phyloP scores from a whole-genome alignment of 345 rosid genomes.

The Laguncularia racemosa region DNA sequence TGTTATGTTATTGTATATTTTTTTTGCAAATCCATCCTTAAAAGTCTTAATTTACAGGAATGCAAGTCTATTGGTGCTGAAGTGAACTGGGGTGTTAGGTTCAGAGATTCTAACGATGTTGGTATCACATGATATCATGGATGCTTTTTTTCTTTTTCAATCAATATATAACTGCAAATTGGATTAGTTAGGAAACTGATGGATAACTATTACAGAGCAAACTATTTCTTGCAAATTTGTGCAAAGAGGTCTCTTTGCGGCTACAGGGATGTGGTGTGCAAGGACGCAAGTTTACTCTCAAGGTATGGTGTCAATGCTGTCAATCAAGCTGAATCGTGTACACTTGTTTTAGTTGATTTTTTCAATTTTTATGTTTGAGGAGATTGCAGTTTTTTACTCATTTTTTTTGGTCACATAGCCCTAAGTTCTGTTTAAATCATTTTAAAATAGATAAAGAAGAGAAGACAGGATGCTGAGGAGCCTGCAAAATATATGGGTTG shows the following conservation, averaged over 20 bases:
- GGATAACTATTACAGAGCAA: conserved; percentile 39
- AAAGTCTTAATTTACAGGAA: conserved; percentile 43
- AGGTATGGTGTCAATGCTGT: conserved; percentile 25
- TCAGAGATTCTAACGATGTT: conserved; percentile 69
- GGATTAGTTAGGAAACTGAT: conserved; percentile 1
- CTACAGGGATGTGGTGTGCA: conserved; percentile 75
- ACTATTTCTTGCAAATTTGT: conserved; percentile 62
- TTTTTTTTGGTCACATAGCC: background rate
- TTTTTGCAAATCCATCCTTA: background rate
- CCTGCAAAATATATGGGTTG: conserved; percentile 90
- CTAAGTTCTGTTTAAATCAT: background rate
- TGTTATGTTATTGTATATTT: background rate
- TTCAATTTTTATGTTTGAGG: too few relatives aligned
- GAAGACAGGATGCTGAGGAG: conserved; percentile 69
- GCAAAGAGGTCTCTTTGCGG: conserved; percentile 87
- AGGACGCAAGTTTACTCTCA: conserved; percentile 85
- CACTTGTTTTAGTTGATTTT: too few relatives aligned
- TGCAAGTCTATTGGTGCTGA: conserved; percentile 92
- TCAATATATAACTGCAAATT: conserved; percentile 6
- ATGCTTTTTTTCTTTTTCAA: conserved; percentile 7
- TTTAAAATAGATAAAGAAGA: conserved; percentile 61
- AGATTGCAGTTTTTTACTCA: too few relatives aligned
- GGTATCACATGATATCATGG: conserved; percentile 20
- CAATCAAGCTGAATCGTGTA: too few relatives aligned
- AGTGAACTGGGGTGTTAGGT: conserved; percentile 96